These are phyloP conservation scores for Juglanconis juglandina DNA, from an alignment of 2,329 filamentous ascomycete genomes.

Conservation along the genomic window DNA sequence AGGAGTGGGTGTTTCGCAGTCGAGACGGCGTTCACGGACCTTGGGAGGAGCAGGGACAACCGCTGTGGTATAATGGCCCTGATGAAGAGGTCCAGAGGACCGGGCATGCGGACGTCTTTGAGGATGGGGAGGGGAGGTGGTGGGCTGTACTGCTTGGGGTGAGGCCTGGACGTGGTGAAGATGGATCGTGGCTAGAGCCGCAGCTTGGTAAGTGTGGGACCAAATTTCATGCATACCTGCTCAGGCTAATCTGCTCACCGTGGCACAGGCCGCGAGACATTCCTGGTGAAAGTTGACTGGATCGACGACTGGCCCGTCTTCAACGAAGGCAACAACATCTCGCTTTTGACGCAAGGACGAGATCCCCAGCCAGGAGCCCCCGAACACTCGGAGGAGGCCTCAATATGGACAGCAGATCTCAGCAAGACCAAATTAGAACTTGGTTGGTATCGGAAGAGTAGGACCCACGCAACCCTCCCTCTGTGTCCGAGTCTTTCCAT, in stretches of 20 bases:
- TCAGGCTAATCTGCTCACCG: not conserved
- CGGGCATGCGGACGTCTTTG: slow-evolving; percentile 47
- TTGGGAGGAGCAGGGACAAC: slow-evolving; percentile 45
- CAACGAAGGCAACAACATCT: slow-evolving; percentile 43
- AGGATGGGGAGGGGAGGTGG: slow-evolving; percentile 42
- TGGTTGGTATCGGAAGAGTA: slow-evolving; percentile 38
- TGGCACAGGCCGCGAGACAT: slow-evolving; percentile 42
- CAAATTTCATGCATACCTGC: not conserved
- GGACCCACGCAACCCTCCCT: not conserved
- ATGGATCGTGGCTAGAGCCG: slow-evolving; percentile 33
- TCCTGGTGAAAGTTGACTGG: slow-evolving; percentile 48
- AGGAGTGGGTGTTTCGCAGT: slow-evolving; percentile 50
- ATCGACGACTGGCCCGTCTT: slow-evolving; percentile 49
- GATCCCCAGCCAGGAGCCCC: slow-evolving; percentile 16
- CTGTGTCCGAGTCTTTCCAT: not conserved
- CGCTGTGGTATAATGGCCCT: slow-evolving; percentile 43
- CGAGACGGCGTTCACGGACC: slow-evolving; percentile 40
- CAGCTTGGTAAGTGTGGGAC: slow-evolving; percentile 33
- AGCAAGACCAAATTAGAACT: slow-evolving; percentile 26
- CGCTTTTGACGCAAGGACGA: slow-evolving; percentile 33
- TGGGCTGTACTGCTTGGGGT: slow-evolving; percentile 47
- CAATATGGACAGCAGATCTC: slow-evolving; percentile 34
- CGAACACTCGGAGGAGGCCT: slow-evolving; percentile 28
- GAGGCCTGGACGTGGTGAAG: slow-evolving; percentile 31
- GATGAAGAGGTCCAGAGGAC: slow-evolving; percentile 48